Evolutionary conservation across 106 monocot species (phyloP).

Genomic region (Amphibolis antarctica): DNA sequence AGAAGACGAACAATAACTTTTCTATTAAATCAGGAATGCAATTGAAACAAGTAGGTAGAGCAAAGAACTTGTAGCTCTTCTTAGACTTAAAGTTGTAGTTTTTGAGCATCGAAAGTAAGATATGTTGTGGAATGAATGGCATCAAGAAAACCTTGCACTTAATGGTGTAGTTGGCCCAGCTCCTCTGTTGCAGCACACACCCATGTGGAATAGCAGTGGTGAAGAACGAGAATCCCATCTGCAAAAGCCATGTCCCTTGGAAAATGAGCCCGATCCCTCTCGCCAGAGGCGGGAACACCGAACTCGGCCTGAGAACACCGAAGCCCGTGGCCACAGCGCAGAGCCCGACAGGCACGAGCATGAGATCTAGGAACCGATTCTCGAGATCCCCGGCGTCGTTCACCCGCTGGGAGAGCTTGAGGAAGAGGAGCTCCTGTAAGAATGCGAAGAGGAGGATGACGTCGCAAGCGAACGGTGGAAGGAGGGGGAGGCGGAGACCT

Average conservation of each 20-base stretch:
- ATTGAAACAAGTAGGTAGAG: too few species aligned
- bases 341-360: conserved; percentile 46
- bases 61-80: too few species aligned
- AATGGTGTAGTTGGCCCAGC: conserved; percentile 44
- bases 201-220: conserved; percentile 61
- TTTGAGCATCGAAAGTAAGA: too few species aligned
- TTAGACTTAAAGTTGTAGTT: too few species aligned
- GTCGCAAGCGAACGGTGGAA: conserved; percentile 39
- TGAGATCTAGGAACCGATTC: conserved; percentile 66
- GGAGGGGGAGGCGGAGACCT: conserved; percentile 5
- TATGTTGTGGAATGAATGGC: too few species aligned
- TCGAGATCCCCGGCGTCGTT: conserved; percentile 35
- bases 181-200: conserved; percentile 32
- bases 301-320: conserved; percentile 28
- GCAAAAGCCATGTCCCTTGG: conserved; percentile 87
- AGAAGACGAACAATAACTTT: too few species aligned
- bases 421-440: conserved; percentile 35
- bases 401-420: conserved; percentile 30
- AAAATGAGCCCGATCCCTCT: conserved; percentile 50
- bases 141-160: conserved; percentile 34
- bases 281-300: conserved; percentile 35
- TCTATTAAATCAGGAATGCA: too few species aligned
- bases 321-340: conserved; percentile 34
- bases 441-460: conserved; percentile 53
- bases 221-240: conserved; percentile 93